Evolutionary conservation across 805 yeast genomes (phyloP), one percentile per base, ranked within the genome.

Genomic region (Candida germanica): DNA sequence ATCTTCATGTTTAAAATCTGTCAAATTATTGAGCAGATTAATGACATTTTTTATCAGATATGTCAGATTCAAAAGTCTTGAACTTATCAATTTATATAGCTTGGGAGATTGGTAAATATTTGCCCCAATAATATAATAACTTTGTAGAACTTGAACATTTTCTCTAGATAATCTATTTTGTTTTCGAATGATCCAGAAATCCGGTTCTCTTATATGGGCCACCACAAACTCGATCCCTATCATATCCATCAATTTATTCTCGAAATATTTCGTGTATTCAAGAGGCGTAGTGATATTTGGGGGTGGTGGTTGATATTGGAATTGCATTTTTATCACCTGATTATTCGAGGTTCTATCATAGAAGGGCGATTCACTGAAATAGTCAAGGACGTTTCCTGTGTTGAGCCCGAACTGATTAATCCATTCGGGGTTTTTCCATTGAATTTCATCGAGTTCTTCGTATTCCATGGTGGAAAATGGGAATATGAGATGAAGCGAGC

Each of bases 391-490:
- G 54, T 89, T 93, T 35, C 81, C 95, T 0, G 95, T 84, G 29
- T 88, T 73, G 16, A 93, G 73, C 0, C 96, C 97, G 56, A 80
- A 80, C 35, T 81, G 76, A 55, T 88, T 95, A 45, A 93, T 87
- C 94, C 96, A 93, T 59, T 93, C 98, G 1, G 98, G 98, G 3
- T 93, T 83, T 47, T 89, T 78, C 98, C 98, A 93, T 58, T 89
- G 98, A 27, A 93, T 72, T 51, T 91, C 97, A 54, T 89, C 97
- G 16, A 45, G 43, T 26, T 36, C 33, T 23, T 19, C 36, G 31
- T 33, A 33, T 12, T 26, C 29, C 36, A 33, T 33, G 22, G 9
- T 32, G 27, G 11, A 27, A 27, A n/a, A 25, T 14, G 11, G 27
- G 12, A 25, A 25, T n/a, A 6, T n/a, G 12, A 25, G 12, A 25